Base-by-base conservation (phyloP, 2,329 filamentous ascomycete species). In the Ophiosphaerella herpotricha region DNA sequence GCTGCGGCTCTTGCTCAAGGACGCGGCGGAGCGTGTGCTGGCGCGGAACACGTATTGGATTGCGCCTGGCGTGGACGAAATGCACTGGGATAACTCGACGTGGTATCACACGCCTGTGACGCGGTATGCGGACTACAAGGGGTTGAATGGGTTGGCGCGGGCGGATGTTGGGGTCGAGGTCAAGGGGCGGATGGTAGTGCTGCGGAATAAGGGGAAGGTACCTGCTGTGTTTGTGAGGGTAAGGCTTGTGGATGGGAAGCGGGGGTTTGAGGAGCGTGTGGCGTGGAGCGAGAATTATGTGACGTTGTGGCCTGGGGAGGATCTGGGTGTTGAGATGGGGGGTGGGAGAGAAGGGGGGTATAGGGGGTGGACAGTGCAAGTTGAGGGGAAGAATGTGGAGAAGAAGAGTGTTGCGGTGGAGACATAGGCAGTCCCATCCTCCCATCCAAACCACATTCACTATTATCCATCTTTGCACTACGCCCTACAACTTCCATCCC, bases 41-140 rank as follows among this genome's bases (percentile, higher is more conserved):
- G 84, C 80, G 52, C 75, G 82, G 2, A 86, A 85, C 54, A 80
- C 85, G 0, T 87, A 87, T 72, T 86, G 84, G 83, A 56, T 86
- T 0, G 61, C 79, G 1, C 63, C 68, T 0, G 66, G 69, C 0
- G 48, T 73, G 0, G 84, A 87, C 57, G 66, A 63, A 1, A 64
- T 87, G 5, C 74, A 82, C 52, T 87, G 84, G 83, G 70, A 75
- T 0, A 72, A 77, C 1, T 84, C 83, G 3, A 79, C 77, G 1
- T 87, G 83, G 82, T 85, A 79, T 54, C 73, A 77, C 55, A 87
- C 84, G 0, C 83, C 83, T 0, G 80, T 85, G 0, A 77, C 74
- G 0, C 47, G 73, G 4, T 85, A 78, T 48, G 75, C 77, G 0
- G 64, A 85, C 45, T 80, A 77, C 51, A 79, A 74, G 0, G 70